A percentile compares a stretch with the other conserved stretches of the same genome.
Evolutionary conservation across 2,329 filamentous ascomycete species (phyloP).

Genomic region (Arthrobotrys iridis): DNA sequence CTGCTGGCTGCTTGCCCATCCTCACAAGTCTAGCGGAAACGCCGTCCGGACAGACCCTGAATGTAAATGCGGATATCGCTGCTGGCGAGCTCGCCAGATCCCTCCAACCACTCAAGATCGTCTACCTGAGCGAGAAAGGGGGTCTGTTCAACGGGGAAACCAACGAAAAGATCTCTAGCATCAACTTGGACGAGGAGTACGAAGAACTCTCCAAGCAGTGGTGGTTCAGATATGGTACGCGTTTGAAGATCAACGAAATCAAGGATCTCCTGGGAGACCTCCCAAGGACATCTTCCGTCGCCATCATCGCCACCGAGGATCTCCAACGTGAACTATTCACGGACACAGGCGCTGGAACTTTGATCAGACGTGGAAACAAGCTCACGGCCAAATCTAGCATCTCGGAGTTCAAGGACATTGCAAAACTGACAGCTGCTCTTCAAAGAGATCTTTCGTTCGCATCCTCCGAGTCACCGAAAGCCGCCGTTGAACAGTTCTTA

Average conservation of each 20-base stretch:
- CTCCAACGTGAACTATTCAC: constrained; percentile 97
- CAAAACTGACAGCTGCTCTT: constrained; percentile 78
- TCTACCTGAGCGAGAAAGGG: constrained; percentile 98
- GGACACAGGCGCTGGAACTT: constrained; percentile 90
- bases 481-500: constrained; percentile 86
- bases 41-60: constrained; percentile 87
- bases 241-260: constrained; percentile 97
- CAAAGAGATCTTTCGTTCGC: constrained; percentile 82
- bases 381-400: constrained; percentile 77
- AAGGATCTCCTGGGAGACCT: constrained; percentile 90
- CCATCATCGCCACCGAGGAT: constrained; percentile 95
- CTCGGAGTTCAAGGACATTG: constrained; percentile 77
- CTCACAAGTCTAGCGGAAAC: constrained; percentile 97
- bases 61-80: constrained; percentile 97
- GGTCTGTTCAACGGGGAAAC: constrained; percentile 92
- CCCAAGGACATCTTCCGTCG: constrained; percentile 90
- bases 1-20: constrained; percentile 89
- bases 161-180: constrained; percentile 94
- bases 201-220: constrained; percentile 90
- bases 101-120: constrained; percentile 93
- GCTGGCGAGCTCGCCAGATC: constrained; percentile 90
- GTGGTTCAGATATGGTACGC: constrained; percentile 94
- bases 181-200: constrained; percentile 97
- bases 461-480: constrained; percentile 69
- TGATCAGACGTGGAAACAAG: constrained; percentile 92